Conservation (phyloP, 164 flowering plant genomes). For the Nymphaea colorata region DNA sequence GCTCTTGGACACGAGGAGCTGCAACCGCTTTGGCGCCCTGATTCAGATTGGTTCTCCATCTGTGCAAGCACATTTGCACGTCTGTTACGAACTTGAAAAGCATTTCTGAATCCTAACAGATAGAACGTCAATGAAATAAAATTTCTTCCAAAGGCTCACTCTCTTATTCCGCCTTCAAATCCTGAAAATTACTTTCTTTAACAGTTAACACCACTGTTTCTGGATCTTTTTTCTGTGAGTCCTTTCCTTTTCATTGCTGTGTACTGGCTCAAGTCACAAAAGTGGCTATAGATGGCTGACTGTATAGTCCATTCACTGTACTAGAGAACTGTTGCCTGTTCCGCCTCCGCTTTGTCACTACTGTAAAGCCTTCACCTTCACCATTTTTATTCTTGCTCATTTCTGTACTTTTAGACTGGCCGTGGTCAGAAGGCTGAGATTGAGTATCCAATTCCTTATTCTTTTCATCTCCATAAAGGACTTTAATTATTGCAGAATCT, state of each 20-base stretch:
- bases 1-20: background rate
- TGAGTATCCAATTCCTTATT: constrained; percentile 13
- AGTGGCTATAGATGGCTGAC: constrained; percentile 60
- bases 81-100: background rate
- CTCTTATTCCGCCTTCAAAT: background rate
- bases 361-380: constrained; percentile 72
- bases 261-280: constrained; percentile 39
- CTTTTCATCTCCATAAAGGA: constrained; percentile 30
- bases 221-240: background rate
- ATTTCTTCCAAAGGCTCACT: background rate
- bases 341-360: constrained; percentile 63
- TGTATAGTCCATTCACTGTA: constrained; percentile 40
- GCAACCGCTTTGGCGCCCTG: background rate
- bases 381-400: constrained; percentile 22
- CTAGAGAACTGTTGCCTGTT: constrained; percentile 43
- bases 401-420: constrained; percentile 14
- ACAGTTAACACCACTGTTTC: background rate
- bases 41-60: background rate
- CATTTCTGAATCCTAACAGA: background rate
- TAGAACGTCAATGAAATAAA: background rate
- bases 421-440: constrained; percentile 1
- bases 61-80: background rate
- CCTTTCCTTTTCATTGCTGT: background rate
- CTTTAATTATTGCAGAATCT: constrained; percentile 53
- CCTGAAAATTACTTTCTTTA: background rate